Conservation (phyloP, 257 asterid genomes). For the Lavandula angustifolia region DNA sequence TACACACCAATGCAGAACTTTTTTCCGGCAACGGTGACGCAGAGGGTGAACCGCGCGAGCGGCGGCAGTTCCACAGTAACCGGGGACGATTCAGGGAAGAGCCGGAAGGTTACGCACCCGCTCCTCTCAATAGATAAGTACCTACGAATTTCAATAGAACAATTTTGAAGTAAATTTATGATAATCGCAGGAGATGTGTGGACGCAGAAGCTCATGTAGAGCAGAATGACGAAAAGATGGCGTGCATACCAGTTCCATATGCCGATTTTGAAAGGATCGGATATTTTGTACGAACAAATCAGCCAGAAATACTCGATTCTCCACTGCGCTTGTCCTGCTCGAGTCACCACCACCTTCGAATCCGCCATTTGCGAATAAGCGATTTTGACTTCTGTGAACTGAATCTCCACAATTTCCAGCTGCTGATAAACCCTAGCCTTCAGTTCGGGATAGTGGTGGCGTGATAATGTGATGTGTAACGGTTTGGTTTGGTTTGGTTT, state of each 20-base stretch:
- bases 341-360: conserved; percentile 71
- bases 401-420: too few relatives aligned
- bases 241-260: conserved; percentile 72
- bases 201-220: not conserved
- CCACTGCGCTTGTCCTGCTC: conserved; percentile 83
- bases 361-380: conserved; percentile 41
- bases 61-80: conserved; percentile 87
- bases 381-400: conserved; percentile 17
- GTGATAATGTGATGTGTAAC: too few relatives aligned
- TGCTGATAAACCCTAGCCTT: too few relatives aligned
- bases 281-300: conserved; percentile 59
- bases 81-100: conserved; percentile 77
- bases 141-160: conserved; percentile 36
- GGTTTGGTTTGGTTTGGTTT: too few relatives aligned
- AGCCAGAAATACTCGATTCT: conserved; percentile 66
- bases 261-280: conserved; percentile 84
- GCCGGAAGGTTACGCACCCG: conserved; percentile 65
- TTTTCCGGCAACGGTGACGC: conserved; percentile 59
- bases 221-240: not conserved
- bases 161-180: not conserved
- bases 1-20: too few relatives aligned
- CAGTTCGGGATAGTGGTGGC: too few relatives aligned
- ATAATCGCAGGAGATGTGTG: not conserved
- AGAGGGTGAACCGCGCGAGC: conserved; percentile 68
- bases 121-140: conserved; percentile 63